Percentiles rank a stretch among this genome's conserved stretches.
phyloP scores from a whole-genome alignment of 1,284 basidiomycete genomes.

The Bjerkandera adusta region DNA sequence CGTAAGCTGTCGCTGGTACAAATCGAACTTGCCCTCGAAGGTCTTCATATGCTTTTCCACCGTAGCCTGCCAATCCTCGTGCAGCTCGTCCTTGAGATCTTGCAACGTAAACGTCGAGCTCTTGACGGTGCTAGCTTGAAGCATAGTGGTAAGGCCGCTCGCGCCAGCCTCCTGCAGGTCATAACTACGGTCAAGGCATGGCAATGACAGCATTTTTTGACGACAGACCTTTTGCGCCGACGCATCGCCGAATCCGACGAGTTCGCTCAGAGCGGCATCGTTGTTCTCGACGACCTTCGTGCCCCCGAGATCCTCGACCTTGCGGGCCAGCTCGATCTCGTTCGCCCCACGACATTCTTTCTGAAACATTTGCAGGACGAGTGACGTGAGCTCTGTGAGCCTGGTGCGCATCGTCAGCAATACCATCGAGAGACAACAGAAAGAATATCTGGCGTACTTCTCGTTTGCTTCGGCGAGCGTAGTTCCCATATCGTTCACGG shows the following conservation, averaged over 20 bases:
- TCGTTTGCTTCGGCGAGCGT: conserved; percentile 29
- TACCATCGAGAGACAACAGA: neutral
- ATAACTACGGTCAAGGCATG: neutral
- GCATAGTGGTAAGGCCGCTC: conserved; percentile 5
- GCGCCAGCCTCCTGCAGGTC: neutral
- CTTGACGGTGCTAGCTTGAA: conserved; percentile 10
- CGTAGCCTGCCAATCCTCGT: conserved; percentile 25
- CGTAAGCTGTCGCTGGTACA: conserved; percentile 30
- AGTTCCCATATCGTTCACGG: conserved; percentile 32
- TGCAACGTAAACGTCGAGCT: conserved; percentile 18
- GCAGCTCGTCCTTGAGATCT: conserved; percentile 29
- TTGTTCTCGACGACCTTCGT: conserved; percentile 13
- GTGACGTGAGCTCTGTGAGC: conserved; percentile 10
- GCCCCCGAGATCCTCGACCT: conserved; percentile 11
- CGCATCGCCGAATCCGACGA: conserved; percentile 14
- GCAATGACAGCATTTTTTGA: neutral
- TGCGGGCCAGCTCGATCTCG: conserved; percentile 8
- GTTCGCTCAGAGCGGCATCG: conserved; percentile 12
- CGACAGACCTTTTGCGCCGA: conserved; percentile 4
- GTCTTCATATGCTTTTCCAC: conserved; percentile 27
- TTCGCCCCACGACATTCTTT: conserved; percentile 3
- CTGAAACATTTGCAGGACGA: conserved; percentile 8
- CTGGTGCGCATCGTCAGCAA: conserved; percentile 1
- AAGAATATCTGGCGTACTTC: conserved; percentile 21
- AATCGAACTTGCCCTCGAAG: conserved; percentile 32